phyloP scores from a whole-genome alignment of 441 rosid genomes.

The Euphorbia celastroides region DNA sequence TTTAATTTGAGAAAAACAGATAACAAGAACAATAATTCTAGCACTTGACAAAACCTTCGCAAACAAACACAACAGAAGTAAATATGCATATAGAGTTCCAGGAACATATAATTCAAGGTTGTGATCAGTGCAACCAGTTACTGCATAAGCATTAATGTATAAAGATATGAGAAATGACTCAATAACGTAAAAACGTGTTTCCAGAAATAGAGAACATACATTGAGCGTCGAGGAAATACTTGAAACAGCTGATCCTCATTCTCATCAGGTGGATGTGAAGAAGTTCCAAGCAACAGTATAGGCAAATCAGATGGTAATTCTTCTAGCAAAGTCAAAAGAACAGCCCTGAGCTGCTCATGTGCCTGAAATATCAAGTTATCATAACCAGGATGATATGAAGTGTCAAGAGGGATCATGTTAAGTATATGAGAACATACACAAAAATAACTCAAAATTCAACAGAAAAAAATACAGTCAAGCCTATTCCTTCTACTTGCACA shows the following conservation, averaged over 20 bases:
- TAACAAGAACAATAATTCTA: neutral
- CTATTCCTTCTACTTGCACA: neutral
- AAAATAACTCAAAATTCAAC: neutral
- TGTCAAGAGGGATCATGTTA: conserved; percentile 7
- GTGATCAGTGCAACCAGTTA: neutral
- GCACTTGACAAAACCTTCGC: neutral
- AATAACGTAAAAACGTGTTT: conserved; percentile 11
- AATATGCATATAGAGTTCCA: neutral
- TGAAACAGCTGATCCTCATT: conserved; percentile 43
- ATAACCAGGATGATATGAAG: conserved; percentile 19
- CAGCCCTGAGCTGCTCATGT: conserved; percentile 93
- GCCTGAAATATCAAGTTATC: conserved; percentile 56
- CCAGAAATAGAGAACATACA: conserved; percentile 46
- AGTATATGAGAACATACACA: conserved; percentile 2
- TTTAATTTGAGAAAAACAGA: neutral
- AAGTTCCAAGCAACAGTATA: conserved; percentile 78
- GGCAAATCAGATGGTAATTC: conserved; percentile 90
- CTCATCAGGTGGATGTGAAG: conserved; percentile 46
- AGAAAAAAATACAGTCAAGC: neutral
- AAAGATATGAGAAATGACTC: neutral
- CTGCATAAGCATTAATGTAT: neutral
- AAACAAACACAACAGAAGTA: neutral
- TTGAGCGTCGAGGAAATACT: conserved; percentile 63
- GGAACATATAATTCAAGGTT: neutral
- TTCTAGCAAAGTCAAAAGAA: conserved; percentile 82